Conservation (phyloP, 2,329 filamentous ascomycete genomes). For the Scytalidium sp. region DNA sequence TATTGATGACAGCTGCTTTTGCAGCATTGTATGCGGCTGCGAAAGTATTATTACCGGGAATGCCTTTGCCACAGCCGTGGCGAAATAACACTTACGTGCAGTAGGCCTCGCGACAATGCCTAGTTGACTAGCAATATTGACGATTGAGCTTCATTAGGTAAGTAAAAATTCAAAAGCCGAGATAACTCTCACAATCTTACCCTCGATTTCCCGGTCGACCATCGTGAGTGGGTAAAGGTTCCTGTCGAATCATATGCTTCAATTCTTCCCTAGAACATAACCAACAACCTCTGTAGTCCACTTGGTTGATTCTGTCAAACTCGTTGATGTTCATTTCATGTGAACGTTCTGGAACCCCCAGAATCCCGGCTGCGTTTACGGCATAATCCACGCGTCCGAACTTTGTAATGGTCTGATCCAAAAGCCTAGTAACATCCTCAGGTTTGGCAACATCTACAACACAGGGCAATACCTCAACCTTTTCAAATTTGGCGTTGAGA, state of each 20-base stretch:
- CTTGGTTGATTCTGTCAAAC: conserved; percentile 39
- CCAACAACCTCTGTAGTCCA: conserved; percentile 45
- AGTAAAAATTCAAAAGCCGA: too few species aligned
- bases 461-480: conserved; percentile 20
- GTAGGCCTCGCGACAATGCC: conserved; percentile 38
- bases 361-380: conserved; percentile 40
- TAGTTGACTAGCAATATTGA: conserved; percentile 43
- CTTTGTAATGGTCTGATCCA: conserved; percentile 28
- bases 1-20: conserved; percentile 42
- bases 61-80: not conserved
- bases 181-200: conserved; percentile 10
- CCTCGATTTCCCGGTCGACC: conserved; percentile 38
- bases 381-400: conserved; percentile 44
- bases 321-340: conserved; percentile 30
- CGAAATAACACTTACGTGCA: conserved; percentile 31
- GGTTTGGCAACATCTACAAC: conserved; percentile 34
- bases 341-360: conserved; percentile 17
- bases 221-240: conserved; percentile 39
- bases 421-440: conserved; percentile 29
- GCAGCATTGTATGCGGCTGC: conserved; percentile 42
- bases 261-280: conserved; percentile 40
- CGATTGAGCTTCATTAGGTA: conserved; percentile 22
- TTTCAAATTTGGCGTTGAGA: conserved; percentile 16
- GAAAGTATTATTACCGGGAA: not conserved
- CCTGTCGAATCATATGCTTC: conserved; percentile 40